These are phyloP conservation scores for Penicillium sp. DNA, from an alignment of 2,329 filamentous ascomycete species.

Conservation along the genomic window DNA sequence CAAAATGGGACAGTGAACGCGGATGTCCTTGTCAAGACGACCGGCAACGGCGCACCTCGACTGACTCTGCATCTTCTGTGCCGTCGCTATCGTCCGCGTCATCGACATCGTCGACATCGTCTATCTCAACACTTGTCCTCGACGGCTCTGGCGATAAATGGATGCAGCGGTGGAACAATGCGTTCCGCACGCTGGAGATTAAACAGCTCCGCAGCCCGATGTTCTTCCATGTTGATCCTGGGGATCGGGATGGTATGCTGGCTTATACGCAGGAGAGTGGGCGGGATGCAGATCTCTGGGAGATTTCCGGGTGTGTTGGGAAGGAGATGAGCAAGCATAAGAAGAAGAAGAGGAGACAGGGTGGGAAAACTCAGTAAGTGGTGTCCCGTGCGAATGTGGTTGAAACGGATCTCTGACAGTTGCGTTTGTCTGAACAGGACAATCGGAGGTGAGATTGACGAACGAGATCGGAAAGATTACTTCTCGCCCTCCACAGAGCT, in stretches of 20 bases:
- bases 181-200: conserved; percentile 62
- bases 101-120: conserved; percentile 11
- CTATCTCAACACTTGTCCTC: conserved; percentile 52
- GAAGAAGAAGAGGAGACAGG: conserved; percentile 62
- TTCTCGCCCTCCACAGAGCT: conserved; percentile 56
- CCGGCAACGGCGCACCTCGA: conserved; percentile 11
- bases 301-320: conserved; percentile 66
- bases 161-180: conserved; percentile 62
- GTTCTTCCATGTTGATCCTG: conserved; percentile 73
- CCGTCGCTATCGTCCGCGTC: conserved; percentile 14
- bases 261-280: conserved; percentile 57
- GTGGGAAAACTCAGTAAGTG: conserved; percentile 38
- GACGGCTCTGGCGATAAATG: conserved; percentile 57
- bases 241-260: conserved; percentile 63
- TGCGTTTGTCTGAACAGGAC: conserved; percentile 1
- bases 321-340: conserved; percentile 73
- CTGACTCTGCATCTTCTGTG: conserved; percentile 15
- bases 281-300: conserved; percentile 55
- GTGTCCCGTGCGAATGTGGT: neutral
- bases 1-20: conserved; percentile 21
- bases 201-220: conserved; percentile 66
- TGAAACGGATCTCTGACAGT: conserved; percentile 2
- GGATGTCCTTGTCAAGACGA: conserved; percentile 4
- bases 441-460: conserved; percentile 47
- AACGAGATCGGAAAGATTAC: conserved; percentile 61